These are phyloP conservation scores for Lodderomyces jiufengensis DNA, from an alignment of 1,139 yeast genomes.

Conservation along the genomic window DNA sequence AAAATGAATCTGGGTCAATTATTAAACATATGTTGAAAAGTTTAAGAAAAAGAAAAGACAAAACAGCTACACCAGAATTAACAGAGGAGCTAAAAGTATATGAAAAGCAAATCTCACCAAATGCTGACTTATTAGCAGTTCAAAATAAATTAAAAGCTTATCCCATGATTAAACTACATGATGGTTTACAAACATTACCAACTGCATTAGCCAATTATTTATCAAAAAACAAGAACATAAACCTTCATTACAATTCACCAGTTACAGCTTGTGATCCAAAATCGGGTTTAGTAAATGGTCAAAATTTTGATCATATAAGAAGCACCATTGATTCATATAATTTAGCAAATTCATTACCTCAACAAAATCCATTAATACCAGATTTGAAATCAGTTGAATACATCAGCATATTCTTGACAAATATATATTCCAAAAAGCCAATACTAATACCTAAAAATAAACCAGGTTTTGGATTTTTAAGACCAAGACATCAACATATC, in stretches of 20 bases:
- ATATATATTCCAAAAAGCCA: slow-evolving; percentile 39
- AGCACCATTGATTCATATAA: slow-evolving; percentile 48
- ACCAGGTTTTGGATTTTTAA: slow-evolving; percentile 83
- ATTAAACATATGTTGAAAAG: slow-evolving; percentile 29
- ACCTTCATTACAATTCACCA: slow-evolving; percentile 25
- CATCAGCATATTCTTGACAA: slow-evolving; percentile 57
- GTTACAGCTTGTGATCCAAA: slow-evolving; percentile 21
- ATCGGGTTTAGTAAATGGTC: slow-evolving; percentile 15
- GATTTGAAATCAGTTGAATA: slow-evolving; percentile 34
- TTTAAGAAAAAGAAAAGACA: slow-evolving; percentile 11
- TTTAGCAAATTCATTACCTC: slow-evolving; percentile 22
- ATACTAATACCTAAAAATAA: slow-evolving; percentile 41
- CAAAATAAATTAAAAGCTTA: slow-evolving; percentile 35
- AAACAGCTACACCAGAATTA: slow-evolving; percentile 9
- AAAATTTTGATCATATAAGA: slow-evolving; percentile 50
- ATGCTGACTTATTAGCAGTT: slow-evolving; percentile 33
- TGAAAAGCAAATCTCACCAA: slow-evolving; percentile 31
- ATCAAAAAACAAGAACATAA: slow-evolving; percentile 35
- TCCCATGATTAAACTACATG: slow-evolving; percentile 51
- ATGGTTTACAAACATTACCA: slow-evolving; percentile 57
- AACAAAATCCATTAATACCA: slow-evolving; percentile 14
- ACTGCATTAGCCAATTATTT: slow-evolving; percentile 35
- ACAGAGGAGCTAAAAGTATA: slow-evolving; percentile 25
- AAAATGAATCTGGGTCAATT: slow-evolving; percentile 59
- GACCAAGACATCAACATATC: slow-evolving; percentile 50